A percentile compares a stretch with the other conserved stretches of the same genome.
phyloP scores from a whole-genome alignment of 2,329 filamentous ascomycete genomes.

The Epichloe baconii region DNA sequence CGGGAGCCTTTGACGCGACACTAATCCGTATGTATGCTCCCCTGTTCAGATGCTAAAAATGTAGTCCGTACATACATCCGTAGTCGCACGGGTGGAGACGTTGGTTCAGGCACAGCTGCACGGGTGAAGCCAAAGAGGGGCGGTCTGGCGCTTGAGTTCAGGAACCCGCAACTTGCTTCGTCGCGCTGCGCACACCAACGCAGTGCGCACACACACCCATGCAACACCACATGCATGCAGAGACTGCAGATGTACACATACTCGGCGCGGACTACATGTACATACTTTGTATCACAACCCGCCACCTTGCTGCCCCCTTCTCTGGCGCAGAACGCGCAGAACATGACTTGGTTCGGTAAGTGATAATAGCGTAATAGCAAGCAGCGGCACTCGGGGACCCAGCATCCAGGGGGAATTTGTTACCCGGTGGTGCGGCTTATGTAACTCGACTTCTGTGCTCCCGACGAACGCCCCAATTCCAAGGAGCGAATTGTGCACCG shows the following conservation, averaged over 20 bases:
- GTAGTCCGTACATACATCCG: not conserved
- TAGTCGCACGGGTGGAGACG: not conserved
- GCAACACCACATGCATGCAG: too few relatives aligned
- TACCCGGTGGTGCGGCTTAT: not conserved
- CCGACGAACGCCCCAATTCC: not conserved
- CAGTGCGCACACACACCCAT: too few relatives aligned
- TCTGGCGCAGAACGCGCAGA: too few relatives aligned
- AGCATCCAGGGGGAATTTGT: not conserved
- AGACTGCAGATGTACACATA: too few relatives aligned
- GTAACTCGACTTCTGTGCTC: not conserved
- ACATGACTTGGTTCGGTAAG: too few relatives aligned
- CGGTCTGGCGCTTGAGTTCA: not conserved
- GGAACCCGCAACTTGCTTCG: constrained; percentile 1
- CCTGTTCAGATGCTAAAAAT: constrained; percentile 4
- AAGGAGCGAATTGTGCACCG: not conserved
- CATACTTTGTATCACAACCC: too few relatives aligned
- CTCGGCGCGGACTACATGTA: too few relatives aligned
- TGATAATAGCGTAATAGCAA: too few relatives aligned
- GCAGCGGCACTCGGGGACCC: too few relatives aligned
- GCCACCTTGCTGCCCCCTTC: not conserved
- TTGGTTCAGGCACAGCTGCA: constrained; percentile 4
- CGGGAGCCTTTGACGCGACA: too few relatives aligned
- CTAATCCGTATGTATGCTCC: not conserved
- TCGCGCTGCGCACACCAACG: not conserved
- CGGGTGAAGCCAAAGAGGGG: too few relatives aligned